Evolutionary conservation across 768 basidiomycete genomes (phyloP), one percentile per base, ranked within the genome.

Genomic region (Mycena filopes): DNA sequence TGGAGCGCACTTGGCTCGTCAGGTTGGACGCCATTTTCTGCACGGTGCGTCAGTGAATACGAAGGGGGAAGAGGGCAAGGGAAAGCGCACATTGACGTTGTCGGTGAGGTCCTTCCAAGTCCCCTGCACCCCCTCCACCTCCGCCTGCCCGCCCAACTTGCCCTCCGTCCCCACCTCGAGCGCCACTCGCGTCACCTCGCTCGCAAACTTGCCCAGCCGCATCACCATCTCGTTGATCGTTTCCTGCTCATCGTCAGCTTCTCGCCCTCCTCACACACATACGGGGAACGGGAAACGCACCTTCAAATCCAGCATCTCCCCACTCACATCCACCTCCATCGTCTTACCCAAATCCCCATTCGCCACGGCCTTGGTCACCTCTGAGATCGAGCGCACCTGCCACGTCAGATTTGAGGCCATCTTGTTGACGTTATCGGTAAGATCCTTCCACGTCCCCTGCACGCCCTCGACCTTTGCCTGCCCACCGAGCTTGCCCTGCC

Each of bases 401-500:
- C 49, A 47, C 50, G 67, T 69, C 29, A 69, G 46, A 23, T 69
- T 69, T 89, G 92, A 6, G 86, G 87, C 78, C 92, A 93, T 92
- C 93, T 92, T 60, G 74, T 86, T 65, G 69, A 90, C 91, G 71
- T 92, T 93, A 46, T 87, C 81, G 63, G 93, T 93, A 76, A 94
- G 79, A 74, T 94, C 90, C 68, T 88, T 87, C 92, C 92, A 93
- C 31, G 93, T 90, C 26, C 95, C 95, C 74, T 95, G 91, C 26
- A 95, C 94, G 69, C 94, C 93, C 36, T 92, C 90, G 7, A 97
- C 95, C 59, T 89, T 82, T 4, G 94, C 95, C 77, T 95, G 92
- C 49, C 94, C 94, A 60, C 95, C 94, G 59, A 96, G 80, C 80
- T 93, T 94, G 16, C 94, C 95, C 80, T 95, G 89, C 68, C 87